These are phyloP conservation scores for Quercus tomentella DNA, from an alignment of 331 rosid genomes.

Conservation along the genomic window DNA sequence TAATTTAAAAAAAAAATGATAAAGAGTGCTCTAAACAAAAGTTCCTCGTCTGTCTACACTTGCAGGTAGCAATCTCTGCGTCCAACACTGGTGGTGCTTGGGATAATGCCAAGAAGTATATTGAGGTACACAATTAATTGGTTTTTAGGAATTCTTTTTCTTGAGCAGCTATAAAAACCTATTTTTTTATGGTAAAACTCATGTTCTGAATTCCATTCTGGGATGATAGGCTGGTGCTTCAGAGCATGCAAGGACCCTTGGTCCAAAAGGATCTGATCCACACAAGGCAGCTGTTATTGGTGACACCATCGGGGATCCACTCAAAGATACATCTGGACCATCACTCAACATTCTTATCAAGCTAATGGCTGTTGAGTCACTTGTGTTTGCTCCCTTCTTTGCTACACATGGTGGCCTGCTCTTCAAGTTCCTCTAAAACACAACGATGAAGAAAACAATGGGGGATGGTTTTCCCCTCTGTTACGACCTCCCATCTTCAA, in stretches of 20 bases:
- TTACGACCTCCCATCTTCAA: background rate
- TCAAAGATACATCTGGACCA: constrained; percentile 94
- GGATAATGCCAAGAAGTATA: constrained; percentile 97
- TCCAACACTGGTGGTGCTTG: constrained; percentile 99
- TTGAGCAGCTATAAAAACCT: background rate
- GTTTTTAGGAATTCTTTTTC: background rate
- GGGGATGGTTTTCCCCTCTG: constrained; percentile 10
- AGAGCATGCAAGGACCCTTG: constrained; percentile 88
- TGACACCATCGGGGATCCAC: constrained; percentile 96
- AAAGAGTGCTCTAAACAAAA: background rate
- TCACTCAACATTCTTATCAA: constrained; percentile 96
- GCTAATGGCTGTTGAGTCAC: constrained; percentile 96
- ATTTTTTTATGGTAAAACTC: background rate
- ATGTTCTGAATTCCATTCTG: background rate
- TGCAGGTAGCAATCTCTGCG: constrained; percentile 91
- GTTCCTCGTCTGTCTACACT: background rate
- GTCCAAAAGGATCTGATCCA: constrained; percentile 88
- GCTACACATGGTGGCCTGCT: constrained; percentile 93
- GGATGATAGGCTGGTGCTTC: constrained; percentile 72
- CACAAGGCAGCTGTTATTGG: constrained; percentile 98
- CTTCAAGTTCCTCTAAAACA: constrained; percentile 61
- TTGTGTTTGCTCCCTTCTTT: constrained; percentile 91
- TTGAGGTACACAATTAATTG: constrained; percentile 56
- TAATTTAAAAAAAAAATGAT: too few relatives aligned
- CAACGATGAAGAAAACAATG: background rate